These are phyloP conservation scores for Tuber aestivum DNA, from an alignment of 495 filamentous ascomycete genomes.

Conservation along the genomic window DNA sequence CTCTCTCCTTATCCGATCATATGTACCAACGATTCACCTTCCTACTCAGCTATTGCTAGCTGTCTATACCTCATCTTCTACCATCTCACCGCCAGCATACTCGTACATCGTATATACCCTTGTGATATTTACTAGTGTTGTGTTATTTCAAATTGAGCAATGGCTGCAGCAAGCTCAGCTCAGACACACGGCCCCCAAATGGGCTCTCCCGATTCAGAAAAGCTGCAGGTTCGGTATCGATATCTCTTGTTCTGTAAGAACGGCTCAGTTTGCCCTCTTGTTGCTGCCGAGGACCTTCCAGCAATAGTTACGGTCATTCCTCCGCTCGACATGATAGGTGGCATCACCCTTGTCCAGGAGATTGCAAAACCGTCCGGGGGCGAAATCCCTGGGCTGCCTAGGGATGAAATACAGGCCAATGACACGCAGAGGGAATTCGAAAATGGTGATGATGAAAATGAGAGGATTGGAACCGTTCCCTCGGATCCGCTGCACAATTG, in stretches of 20 bases:
- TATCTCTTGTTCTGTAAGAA: conserved; percentile 24
- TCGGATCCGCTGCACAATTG: neutral
- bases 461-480: neutral
- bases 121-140: neutral
- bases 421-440: neutral
- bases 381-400: neutral
- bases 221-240: conserved; percentile 13
- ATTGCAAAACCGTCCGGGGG: conserved; percentile 10
- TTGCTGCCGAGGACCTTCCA: conserved; percentile 22
- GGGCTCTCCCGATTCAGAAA: neutral
- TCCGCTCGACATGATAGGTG: conserved; percentile 2
- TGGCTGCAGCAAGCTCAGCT: conserved; percentile 4
- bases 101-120: conserved; percentile 3
- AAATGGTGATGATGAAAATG: conserved; percentile 2
- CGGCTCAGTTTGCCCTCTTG: conserved; percentile 21
- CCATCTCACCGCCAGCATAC: conserved; percentile 4
- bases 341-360: conserved; percentile 27
- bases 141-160: conserved; percentile 6
- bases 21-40: neutral
- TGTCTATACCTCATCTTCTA: conserved; percentile 6
- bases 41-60: conserved; percentile 7
- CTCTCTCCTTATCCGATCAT: neutral
- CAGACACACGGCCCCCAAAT: conserved; percentile 4
- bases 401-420: neutral
- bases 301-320: conserved; percentile 23